Evolutionary conservation across 2,329 filamentous ascomycete species (phyloP).

Genomic region (Aureobasidium sp.): DNA sequence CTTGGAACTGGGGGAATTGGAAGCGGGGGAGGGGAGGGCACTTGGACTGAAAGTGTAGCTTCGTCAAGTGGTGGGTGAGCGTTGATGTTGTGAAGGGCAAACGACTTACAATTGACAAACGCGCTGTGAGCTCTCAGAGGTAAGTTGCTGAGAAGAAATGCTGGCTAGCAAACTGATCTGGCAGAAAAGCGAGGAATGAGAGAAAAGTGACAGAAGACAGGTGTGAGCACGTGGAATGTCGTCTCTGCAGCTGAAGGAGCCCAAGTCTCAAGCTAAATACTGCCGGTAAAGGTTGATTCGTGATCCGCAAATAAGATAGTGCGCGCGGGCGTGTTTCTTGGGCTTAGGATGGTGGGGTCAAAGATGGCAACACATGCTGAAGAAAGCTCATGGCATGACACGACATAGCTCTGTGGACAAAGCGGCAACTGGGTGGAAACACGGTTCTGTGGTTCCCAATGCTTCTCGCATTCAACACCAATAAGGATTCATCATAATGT

Average conservation of each 20-base stretch:
- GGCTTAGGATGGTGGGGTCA: constrained; percentile 7
- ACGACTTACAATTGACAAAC: constrained; percentile 1
- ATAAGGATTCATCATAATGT: not conserved
- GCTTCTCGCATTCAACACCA: not conserved
- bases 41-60: constrained; percentile 6
- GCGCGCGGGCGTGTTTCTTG: not conserved
- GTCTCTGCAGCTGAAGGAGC: constrained; percentile 3
- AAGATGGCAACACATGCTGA: not conserved
- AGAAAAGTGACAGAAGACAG: not conserved
- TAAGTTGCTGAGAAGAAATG: not conserved
- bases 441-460: not conserved
- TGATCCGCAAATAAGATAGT: constrained; percentile 1
- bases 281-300: constrained; percentile 13
- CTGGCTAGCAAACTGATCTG: not conserved
- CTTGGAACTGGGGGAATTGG: not conserved
- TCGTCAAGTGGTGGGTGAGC: not conserved
- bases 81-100: not conserved
- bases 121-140: not conserved
- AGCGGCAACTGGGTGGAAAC: not conserved
- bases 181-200: constrained; percentile 6
- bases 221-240: constrained; percentile 12
- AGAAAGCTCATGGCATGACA: constrained; percentile 3
- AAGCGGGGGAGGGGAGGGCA: not conserved
- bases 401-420: not conserved
- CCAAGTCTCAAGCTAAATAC: constrained; percentile 6